Evolutionary conservation across 2,329 filamentous ascomycete genomes (phyloP).

Genomic region (Macrophomina pseudophaseolina): DNA sequence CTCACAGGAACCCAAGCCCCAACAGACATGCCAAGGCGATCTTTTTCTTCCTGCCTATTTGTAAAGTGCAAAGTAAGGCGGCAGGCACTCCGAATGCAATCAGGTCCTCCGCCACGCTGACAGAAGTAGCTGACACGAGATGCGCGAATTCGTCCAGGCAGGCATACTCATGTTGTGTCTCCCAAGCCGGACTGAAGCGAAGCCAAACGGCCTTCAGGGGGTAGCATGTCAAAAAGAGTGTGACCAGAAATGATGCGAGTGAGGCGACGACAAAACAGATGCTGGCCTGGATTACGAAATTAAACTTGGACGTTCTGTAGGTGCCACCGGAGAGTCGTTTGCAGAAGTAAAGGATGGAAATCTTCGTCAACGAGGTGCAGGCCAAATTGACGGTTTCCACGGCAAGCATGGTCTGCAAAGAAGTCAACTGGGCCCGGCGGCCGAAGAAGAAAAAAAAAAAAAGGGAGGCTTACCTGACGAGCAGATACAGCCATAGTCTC

Average conservation of each 20-base stretch:
- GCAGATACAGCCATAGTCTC: neutral
- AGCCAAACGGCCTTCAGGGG: conserved; percentile 50
- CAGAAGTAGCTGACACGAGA: conserved; percentile 44
- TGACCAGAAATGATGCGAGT: conserved; percentile 43
- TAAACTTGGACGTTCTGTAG: conserved; percentile 40
- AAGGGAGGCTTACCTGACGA: neutral
- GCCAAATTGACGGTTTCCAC: conserved; percentile 36
- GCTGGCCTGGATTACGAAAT: conserved; percentile 43
- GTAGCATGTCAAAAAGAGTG: conserved; percentile 44
- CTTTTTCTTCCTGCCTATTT: conserved; percentile 50
- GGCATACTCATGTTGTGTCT: neutral
- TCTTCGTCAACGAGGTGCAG: conserved; percentile 38
- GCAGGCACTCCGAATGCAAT: conserved; percentile 49
- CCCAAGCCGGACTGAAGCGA: conserved; percentile 38
- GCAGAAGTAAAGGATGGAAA: conserved; percentile 50
- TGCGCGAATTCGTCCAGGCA: conserved; percentile 47
- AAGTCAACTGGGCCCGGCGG: neutral
- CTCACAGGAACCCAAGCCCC: conserved; percentile 50
- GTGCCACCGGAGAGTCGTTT: conserved; percentile 45
- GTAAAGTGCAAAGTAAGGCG: conserved; percentile 51
- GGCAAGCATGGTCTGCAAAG: conserved; percentile 30
- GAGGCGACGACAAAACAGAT: conserved; percentile 48
- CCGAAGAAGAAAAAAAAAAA: neutral
- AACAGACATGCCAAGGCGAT: conserved; percentile 51
- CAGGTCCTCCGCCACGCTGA: conserved; percentile 48